phyloP scores from a whole-genome alignment of 352 stramenopile species.

The Phytophthora citrophthora region DNA sequence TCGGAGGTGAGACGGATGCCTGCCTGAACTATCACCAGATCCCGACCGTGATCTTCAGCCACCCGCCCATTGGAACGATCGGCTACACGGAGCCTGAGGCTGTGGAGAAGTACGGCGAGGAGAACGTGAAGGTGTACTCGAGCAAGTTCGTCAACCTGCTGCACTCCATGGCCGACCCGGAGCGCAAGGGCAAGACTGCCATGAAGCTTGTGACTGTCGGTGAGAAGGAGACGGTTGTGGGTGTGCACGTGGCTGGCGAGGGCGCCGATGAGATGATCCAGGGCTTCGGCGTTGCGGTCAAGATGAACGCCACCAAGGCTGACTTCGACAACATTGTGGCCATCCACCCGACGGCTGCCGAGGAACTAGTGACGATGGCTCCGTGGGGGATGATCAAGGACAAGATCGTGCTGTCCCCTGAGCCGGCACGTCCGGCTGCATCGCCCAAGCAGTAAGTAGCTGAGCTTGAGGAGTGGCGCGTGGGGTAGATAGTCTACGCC shows the following conservation, averaged over 20 bases:
- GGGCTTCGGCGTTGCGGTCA: slow-evolving; percentile 97
- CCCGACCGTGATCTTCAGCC: slow-evolving; percentile 97
- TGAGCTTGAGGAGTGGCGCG: too few relatives aligned
- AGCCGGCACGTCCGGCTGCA: slow-evolving; percentile 44
- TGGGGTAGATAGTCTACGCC: too few relatives aligned
- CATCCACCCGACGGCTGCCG: slow-evolving; percentile 96
- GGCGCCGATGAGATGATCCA: slow-evolving; percentile 98
- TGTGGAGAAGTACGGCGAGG: slow-evolving; percentile 90
- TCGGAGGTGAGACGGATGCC: slow-evolving; percentile 81
- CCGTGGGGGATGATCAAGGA: slow-evolving; percentile 89
- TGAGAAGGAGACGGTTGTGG: slow-evolving; percentile 92
- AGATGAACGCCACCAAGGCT: slow-evolving; percentile 97
- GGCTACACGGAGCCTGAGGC: slow-evolving; percentile 95
- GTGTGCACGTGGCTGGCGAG: slow-evolving; percentile 95
- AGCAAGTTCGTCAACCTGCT: slow-evolving; percentile 96
- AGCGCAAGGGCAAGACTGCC: slow-evolving; percentile 92
- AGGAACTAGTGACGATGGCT: slow-evolving; percentile 96
- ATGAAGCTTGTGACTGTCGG: slow-evolving; percentile 95
- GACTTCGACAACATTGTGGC: slow-evolving; percentile 96
- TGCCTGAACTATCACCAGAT: slow-evolving; percentile 94
- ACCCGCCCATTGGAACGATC: slow-evolving; percentile 95
- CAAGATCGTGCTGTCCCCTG: slow-evolving; percentile 62
- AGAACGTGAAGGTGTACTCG: slow-evolving; percentile 96
- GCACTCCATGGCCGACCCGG: slow-evolving; percentile 91
- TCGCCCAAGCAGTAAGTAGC: slow-evolving; percentile 32